Conservation (phyloP, 1,139 yeast species). For the Suhomyces anneliseae region DNA sequence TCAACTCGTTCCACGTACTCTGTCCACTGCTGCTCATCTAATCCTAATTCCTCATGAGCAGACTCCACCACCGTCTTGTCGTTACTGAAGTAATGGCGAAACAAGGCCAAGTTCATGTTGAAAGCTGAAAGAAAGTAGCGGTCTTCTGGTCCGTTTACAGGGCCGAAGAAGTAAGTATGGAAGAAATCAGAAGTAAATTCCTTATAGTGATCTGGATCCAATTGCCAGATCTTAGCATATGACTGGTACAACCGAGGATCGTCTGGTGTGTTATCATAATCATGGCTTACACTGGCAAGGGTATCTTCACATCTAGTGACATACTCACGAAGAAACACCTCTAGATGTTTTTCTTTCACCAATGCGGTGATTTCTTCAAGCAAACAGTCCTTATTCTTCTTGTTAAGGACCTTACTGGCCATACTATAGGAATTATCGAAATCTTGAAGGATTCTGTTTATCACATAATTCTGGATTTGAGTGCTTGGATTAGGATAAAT, state of each 20-base stretch:
- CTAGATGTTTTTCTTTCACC: constrained; percentile 22
- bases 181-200: not conserved
- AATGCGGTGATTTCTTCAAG: constrained; percentile 17
- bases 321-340: constrained; percentile 19
- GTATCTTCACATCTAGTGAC: constrained; percentile 11
- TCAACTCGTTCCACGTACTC: not conserved
- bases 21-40: not conserved
- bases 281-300: not conserved
- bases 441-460: constrained; percentile 19
- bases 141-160: too few species aligned
- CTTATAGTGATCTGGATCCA: constrained; percentile 9
- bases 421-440: constrained; percentile 1
- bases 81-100: not conserved
- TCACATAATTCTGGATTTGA: constrained; percentile 15
- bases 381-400: constrained; percentile 3
- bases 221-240: constrained; percentile 11
- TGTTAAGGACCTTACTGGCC: constrained; percentile 1
- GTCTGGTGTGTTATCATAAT: not conserved
- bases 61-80: not conserved
- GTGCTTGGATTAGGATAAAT: not conserved
- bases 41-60: not conserved
- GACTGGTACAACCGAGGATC: constrained; percentile 10
- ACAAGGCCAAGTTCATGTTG: not conserved
- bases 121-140: not conserved
- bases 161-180: too few species aligned